phyloP scores from a whole-genome alignment of 768 basidiomycete species.

The Auriculariales sp. region DNA sequence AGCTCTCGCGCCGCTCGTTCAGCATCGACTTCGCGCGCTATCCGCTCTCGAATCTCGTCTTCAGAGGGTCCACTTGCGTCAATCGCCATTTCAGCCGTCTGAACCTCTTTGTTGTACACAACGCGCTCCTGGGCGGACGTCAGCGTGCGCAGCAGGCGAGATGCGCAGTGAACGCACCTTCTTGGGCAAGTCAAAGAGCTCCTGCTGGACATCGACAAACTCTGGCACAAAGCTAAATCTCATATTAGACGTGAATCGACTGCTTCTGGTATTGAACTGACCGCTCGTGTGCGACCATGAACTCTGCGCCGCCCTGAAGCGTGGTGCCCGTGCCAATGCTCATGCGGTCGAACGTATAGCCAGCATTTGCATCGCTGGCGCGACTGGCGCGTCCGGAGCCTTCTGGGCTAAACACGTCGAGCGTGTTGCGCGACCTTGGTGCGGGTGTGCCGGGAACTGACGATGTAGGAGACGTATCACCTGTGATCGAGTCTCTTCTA shows the following conservation, averaged over 20 bases:
- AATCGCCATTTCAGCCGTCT: slow-evolving; percentile 53
- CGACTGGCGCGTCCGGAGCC: slow-evolving; percentile 60
- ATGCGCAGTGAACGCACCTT: slow-evolving; percentile 35
- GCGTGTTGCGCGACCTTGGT: slow-evolving; percentile 22
- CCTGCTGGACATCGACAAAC: slow-evolving; percentile 79
- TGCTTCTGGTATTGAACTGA: background rate
- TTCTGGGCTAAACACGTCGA: slow-evolving; percentile 19
- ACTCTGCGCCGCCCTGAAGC: slow-evolving; percentile 1
- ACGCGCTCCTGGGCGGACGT: slow-evolving; percentile 44
- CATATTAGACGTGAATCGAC: slow-evolving; percentile 17
- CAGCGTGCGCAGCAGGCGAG: slow-evolving; percentile 10
- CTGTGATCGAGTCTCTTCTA: slow-evolving; percentile 33
- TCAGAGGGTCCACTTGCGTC: slow-evolving; percentile 39
- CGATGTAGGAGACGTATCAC: slow-evolving; percentile 52
- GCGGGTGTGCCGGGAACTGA: slow-evolving; percentile 62
- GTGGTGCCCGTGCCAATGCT: slow-evolving; percentile 22
- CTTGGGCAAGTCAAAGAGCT: slow-evolving; percentile 79
- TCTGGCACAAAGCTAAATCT: slow-evolving; percentile 56
- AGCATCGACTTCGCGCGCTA: slow-evolving; percentile 44
- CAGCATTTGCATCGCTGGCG: slow-evolving; percentile 38
- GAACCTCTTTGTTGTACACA: slow-evolving; percentile 74
- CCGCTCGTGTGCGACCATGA: slow-evolving; percentile 2
- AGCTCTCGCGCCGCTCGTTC: slow-evolving; percentile 43
- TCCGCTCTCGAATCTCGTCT: slow-evolving; percentile 60
- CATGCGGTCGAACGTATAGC: slow-evolving; percentile 26